Evolutionary conservation across 495 filamentous ascomycete species (phyloP), one percentile per base, ranked within the genome.

Genomic region (Hyphodiscus hymeniophilus): DNA sequence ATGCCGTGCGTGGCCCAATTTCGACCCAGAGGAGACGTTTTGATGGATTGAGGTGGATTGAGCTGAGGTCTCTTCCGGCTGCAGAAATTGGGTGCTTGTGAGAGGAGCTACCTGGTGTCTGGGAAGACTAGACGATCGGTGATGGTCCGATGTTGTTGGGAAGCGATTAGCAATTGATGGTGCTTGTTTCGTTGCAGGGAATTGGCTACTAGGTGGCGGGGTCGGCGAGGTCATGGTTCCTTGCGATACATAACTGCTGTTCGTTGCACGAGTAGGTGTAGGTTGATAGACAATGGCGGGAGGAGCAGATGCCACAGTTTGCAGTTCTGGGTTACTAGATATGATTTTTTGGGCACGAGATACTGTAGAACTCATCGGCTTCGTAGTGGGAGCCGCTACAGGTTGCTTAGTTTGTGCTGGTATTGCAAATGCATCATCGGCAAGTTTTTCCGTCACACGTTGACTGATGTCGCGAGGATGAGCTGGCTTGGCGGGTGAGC

Each of bases 191-290:
- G 53, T 30, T 53, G 40, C 18, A 31, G 47, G 45, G 42, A 58
- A 73, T 48, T 73, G 68, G 51, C 68, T 59, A 16, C 3, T 17
- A 12, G 64, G 66, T 31, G 80, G 78, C 18, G 81, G 75, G n/a
- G 77, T 72, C 7, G 86, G 71, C 20, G 82, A 84, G 21, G 91
- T 95, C 85, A 94, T 94, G 2, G 88, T 94, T 26, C 90, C 92
- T 11, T 82, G 92, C 2, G 92, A 96, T n/a, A 95, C 81, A 83
- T 92, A 94, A 5, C 58, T 48, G 4, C 83, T 74, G 52, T 26
- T 47, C 6, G 26, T 6, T n/a, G 50, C 50, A 3, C 54, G 46
- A 42, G 71, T 73, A 28, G 82, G 76, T 18, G 71, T 69, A 3
- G 80, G 72, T 53, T 82, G 75, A 50, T 81, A 75, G 22, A 75